Evolutionary conservation across 176 grass and related monocot genomes (phyloP).

Genomic region (Cenchrus americanus): DNA sequence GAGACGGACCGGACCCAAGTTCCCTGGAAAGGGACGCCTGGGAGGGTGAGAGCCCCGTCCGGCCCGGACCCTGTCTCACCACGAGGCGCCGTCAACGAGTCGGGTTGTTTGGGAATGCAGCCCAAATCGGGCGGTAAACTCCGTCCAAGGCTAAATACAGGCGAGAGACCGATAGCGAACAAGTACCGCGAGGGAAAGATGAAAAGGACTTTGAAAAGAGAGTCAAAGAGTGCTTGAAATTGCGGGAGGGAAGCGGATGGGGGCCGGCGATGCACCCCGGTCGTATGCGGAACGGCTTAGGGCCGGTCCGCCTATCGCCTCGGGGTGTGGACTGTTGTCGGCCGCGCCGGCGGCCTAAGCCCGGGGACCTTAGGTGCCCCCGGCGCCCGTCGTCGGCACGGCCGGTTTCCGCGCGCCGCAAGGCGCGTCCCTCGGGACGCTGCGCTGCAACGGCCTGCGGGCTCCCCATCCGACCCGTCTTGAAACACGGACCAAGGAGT

Average conservation of each 20-base stretch:
- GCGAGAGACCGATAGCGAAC: slow-evolving; percentile 78
- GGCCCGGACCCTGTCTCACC: slow-evolving; percentile 36
- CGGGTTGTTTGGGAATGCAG: slow-evolving; percentile 51
- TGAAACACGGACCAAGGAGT: slow-evolving; percentile 89
- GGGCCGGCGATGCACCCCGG: slow-evolving; percentile 54
- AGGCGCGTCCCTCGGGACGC: not conserved
- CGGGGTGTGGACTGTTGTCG: no score
- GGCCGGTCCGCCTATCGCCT: no score
- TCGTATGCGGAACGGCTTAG: slow-evolving; percentile 31
- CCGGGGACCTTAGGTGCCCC: no score
- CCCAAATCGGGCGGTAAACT: slow-evolving; percentile 58
- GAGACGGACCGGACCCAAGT: no score
- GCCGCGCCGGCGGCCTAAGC: no score
- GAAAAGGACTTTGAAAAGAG: slow-evolving; percentile 83
- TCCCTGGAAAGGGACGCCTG: no score
- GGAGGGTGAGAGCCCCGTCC: slow-evolving; percentile 34
- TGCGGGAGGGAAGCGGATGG: slow-evolving; percentile 72
- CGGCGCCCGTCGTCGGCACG: no score
- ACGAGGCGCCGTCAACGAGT: slow-evolving; percentile 53
- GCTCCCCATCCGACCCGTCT: slow-evolving; percentile 72
- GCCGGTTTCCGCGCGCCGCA: no score
- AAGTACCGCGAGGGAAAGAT: slow-evolving; percentile 77
- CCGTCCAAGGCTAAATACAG: slow-evolving; percentile 69
- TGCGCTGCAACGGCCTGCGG: not conserved
- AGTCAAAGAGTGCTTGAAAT: slow-evolving; percentile 52